phyloP scores from a whole-genome alignment of 139 green algal species.

The Micromonas commoda region DNA sequence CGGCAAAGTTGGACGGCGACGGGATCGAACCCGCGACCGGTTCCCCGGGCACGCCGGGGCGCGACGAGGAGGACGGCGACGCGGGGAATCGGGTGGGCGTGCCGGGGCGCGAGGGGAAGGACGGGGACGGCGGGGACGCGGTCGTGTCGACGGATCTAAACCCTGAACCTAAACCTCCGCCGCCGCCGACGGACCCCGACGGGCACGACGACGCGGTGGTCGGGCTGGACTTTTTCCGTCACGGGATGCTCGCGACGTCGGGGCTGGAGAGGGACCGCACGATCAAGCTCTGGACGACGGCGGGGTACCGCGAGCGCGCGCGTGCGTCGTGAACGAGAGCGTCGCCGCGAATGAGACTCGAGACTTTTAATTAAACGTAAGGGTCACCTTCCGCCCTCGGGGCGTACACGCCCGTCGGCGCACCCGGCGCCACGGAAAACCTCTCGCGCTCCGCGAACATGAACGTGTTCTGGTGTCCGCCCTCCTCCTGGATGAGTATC shows the following conservation, averaged over 20 bases:
- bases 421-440: not conserved
- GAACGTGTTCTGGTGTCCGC: conserved; percentile 18
- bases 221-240: not conserved
- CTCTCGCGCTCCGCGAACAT: conserved; percentile 12
- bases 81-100: too few relatives aligned
- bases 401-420: not conserved
- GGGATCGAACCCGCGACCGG: too few relatives aligned
- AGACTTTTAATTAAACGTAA: not conserved
- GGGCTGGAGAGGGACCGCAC: not conserved
- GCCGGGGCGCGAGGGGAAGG: too few relatives aligned
- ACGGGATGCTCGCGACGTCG: not conserved
- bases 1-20: too few relatives aligned
- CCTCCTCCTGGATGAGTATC: conserved; percentile 9
- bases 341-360: not conserved
- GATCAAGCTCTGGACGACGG: not conserved
- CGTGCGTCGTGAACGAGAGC: not conserved
- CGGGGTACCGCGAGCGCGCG: too few relatives aligned
- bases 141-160: too few relatives aligned
- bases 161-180: too few relatives aligned
- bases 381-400: too few relatives aligned
- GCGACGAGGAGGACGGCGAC: too few relatives aligned
- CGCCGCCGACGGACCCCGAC: not conserved
- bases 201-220: not conserved
- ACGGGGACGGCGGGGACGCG: too few relatives aligned
- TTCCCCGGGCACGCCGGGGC: too few relatives aligned